These are phyloP conservation scores for Sugiyamaella sp. DNA, from an alignment of 1,139 yeast species.

Conservation along the genomic window DNA sequence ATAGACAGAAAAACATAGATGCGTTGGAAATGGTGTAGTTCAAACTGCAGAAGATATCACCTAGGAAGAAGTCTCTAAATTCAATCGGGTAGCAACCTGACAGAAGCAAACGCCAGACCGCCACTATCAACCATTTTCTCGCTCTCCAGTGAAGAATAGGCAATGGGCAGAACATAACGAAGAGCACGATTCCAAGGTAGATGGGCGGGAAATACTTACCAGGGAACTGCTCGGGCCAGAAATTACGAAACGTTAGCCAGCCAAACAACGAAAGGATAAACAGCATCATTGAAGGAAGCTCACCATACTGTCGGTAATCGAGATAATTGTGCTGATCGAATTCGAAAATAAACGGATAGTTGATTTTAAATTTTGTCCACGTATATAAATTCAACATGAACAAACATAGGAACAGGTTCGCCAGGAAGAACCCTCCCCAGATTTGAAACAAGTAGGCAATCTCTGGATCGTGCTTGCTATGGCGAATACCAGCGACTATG, in stretches of 20 bases:
- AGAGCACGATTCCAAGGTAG: conserved; percentile 61
- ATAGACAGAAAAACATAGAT: conserved; percentile 83
- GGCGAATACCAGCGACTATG: conserved; percentile 53
- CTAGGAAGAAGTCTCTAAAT: conserved; percentile 89
- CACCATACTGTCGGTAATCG: conserved; percentile 63
- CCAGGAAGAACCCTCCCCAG: conserved; percentile 87
- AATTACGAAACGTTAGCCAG: conserved; percentile 76
- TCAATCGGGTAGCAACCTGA: conserved; percentile 95
- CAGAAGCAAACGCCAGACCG: conserved; percentile 69
- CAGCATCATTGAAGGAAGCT: conserved; percentile 63
- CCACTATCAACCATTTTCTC: conserved; percentile 73
- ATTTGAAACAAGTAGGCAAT: conserved; percentile 65
- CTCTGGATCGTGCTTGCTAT: conserved; percentile 34
- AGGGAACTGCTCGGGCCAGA: conserved; percentile 62
- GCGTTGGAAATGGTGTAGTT: conserved; percentile 86
- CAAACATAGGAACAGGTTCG: conserved; percentile 59
- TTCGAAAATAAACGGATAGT: conserved; percentile 91
- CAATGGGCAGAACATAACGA: conserved; percentile 54
- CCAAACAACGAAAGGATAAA: conserved; percentile 60
- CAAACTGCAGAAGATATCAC: conserved; percentile 86
- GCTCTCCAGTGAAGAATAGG: conserved; percentile 55
- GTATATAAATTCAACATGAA: conserved; percentile 71
- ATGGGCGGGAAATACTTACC: conserved; percentile 84
- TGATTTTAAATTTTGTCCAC: conserved; percentile 76
- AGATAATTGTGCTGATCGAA: conserved; percentile 73